These are phyloP conservation scores for Blepharisma stoltei DNA, from an alignment of 73 alveolate species.

Conservation along the genomic window DNA sequence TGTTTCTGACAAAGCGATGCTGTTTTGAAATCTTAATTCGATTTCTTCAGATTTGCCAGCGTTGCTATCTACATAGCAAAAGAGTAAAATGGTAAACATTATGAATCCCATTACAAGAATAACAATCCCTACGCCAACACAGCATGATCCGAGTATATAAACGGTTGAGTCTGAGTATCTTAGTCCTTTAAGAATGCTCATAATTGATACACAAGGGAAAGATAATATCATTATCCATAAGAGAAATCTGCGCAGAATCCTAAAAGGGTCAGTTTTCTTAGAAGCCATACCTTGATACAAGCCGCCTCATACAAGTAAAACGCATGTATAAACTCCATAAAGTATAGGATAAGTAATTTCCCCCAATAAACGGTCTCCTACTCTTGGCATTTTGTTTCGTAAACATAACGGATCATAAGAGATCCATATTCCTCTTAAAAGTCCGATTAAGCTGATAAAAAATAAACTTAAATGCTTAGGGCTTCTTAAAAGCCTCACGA, in stretches of 20 bases:
- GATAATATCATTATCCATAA: background rate
- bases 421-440: background rate
- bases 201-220: background rate
- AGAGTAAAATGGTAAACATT: background rate
- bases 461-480: background rate
- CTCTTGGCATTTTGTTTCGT: background rate
- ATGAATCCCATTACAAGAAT: constrained; percentile 6
- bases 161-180: background rate
- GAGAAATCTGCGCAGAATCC: background rate
- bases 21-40: background rate
- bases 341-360: constrained; percentile 8
- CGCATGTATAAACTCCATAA: constrained; percentile 14
- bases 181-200: constrained; percentile 1
- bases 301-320: constrained; percentile 20
- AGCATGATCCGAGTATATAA: background rate
- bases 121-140: background rate
- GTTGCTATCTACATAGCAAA: background rate
- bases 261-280: constrained; percentile 17
- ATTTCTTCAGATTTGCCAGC: background rate
- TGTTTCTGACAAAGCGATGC: background rate
- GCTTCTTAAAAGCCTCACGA: constrained; percentile 6
- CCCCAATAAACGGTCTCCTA: background rate
- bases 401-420: background rate
- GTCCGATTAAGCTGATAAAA: background rate
- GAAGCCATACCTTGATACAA: constrained; percentile 22